A percentile compares a stretch with the other conserved stretches of the same genome.
Conservation (phyloP, 2,329 filamentous ascomycete genomes). For the Mycosphaerella sp. region DNA sequence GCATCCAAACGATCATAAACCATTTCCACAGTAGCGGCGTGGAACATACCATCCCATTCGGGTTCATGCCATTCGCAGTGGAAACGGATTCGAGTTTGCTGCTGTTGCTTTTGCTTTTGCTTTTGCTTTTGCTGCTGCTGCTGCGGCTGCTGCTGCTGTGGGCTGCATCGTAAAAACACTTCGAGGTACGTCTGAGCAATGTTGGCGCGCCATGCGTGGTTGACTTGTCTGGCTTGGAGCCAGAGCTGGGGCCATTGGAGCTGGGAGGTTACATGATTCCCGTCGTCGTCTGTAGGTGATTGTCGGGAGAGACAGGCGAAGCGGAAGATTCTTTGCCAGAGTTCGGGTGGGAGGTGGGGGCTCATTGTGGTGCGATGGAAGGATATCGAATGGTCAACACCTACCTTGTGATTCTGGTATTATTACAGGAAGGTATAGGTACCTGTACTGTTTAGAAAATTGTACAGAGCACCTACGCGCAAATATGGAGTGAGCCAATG, state of each 20-base stretch:
- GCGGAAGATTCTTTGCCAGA: neutral
- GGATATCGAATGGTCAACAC: neutral
- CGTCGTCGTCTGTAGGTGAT: neutral
- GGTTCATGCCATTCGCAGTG: neutral
- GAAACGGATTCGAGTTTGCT: neutral
- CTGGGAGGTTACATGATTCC: neutral
- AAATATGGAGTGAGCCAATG: neutral
- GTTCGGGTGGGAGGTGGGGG: neutral
- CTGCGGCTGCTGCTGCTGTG: too few relatives aligned
- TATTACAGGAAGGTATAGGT: neutral
- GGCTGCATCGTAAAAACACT: neutral
- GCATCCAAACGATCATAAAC: neutral
- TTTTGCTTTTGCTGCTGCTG: too few relatives aligned
- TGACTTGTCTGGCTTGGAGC: neutral
- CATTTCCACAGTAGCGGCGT: neutral
- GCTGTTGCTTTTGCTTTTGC: too few relatives aligned
- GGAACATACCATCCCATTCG: neutral
- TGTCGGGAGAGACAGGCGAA: neutral
- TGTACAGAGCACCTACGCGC: neutral
- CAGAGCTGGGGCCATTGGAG: neutral
- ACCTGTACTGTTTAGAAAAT: neutral
- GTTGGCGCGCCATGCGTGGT: neutral
- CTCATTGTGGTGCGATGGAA: neutral
- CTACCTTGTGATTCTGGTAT: neutral
- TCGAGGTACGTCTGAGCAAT: neutral